Conservation (phyloP, 1,139 yeast species). For the Yamadazyma atmosphaerica region DNA sequence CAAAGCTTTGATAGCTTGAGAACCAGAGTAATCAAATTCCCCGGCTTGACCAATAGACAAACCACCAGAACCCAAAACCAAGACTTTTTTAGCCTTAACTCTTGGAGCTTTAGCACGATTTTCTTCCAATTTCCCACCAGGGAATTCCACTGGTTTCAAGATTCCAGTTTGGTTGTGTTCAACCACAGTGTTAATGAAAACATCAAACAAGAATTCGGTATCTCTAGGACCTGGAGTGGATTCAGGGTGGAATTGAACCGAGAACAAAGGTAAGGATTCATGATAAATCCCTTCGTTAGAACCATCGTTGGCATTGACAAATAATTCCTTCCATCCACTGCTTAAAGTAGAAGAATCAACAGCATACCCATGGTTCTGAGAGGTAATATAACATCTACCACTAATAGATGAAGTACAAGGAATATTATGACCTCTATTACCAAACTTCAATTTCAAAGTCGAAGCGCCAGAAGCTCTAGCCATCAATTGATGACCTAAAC, state of each 20-base stretch:
- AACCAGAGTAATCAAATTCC: slow-evolving; percentile 97
- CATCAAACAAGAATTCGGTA: slow-evolving; percentile 95
- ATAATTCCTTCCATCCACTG: slow-evolving; percentile 90
- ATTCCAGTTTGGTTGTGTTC: slow-evolving; percentile 56
- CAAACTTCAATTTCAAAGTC: slow-evolving; percentile 89
- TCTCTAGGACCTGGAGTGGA: slow-evolving; percentile 99
- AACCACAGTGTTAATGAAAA: slow-evolving; percentile 79
- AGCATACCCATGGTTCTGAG: slow-evolving; percentile 98
- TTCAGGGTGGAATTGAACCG: slow-evolving; percentile 99
- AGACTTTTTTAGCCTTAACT: slow-evolving; percentile 86
- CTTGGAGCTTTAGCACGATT: slow-evolving; percentile 72
- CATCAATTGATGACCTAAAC: slow-evolving; percentile 96
- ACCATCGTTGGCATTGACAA: slow-evolving; percentile 94
- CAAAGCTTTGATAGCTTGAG: slow-evolving; percentile 91
- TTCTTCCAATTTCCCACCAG: slow-evolving; percentile 80
- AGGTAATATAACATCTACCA: slow-evolving; percentile 97
- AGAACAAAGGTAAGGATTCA: slow-evolving; percentile 82
- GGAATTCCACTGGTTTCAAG: slow-evolving; percentile 78
- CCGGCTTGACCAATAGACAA: slow-evolving; percentile 99
- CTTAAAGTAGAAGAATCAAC: slow-evolving; percentile 78
- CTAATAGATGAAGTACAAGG: slow-evolving; percentile 93
- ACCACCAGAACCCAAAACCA: slow-evolving; percentile 98
- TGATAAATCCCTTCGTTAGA: slow-evolving; percentile 99
- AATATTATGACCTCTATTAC: slow-evolving; percentile 99
- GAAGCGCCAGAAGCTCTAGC: slow-evolving; percentile 96